Base-by-base conservation (phyloP, 306 rosid species). In the Purshia tridentata region DNA sequence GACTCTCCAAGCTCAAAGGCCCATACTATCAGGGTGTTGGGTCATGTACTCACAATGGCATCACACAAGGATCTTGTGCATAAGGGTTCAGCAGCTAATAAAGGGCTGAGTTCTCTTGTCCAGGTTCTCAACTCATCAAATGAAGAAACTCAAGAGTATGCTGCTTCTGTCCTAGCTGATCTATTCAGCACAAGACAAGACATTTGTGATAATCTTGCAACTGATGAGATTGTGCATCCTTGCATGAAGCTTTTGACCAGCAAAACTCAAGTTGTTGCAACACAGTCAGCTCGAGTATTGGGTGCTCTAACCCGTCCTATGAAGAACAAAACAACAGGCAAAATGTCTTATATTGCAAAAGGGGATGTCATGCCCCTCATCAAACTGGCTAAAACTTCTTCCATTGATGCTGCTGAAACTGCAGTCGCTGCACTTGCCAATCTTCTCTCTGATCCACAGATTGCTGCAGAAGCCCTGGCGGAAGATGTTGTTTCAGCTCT, bases 351-450 rank as follows among this genome's bases (percentile, higher is more conserved):
- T 83, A 79, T 94, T 79, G 81, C 88, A 68, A 90, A 84, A 78
- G 96, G 93, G 72, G 97, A 94, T 62, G 87, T 91, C 42, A 83
- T 84, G 71, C 98, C 92, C 67, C 88, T 94, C 76, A 89, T 94
- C 77, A 86, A 76, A 73, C 88, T 94, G 83, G 97, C 98, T 72
- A 94, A 94, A 88, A 85, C 97, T 55, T 89, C 95, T 67, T 94
- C 95, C 44, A 71, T 89, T 77, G 95, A 82, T 78, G 83, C 98
- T 70, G 91, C 90, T 66, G 96, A 94, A 88, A 89, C 92, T 74
- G 98, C 98, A 68, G 88, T 94, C 77, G 91, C 92, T 81, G 96
- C 97, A 46, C 85, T 91, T 73, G 98, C 98, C 80, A 94, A 94
- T 81, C 91, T 94, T 91, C 89, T 91, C 59, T 89, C 91, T 61